Conservation (phyloP, 2,329 filamentous ascomycete genomes). For the Leptoxyphium fumago region DNA sequence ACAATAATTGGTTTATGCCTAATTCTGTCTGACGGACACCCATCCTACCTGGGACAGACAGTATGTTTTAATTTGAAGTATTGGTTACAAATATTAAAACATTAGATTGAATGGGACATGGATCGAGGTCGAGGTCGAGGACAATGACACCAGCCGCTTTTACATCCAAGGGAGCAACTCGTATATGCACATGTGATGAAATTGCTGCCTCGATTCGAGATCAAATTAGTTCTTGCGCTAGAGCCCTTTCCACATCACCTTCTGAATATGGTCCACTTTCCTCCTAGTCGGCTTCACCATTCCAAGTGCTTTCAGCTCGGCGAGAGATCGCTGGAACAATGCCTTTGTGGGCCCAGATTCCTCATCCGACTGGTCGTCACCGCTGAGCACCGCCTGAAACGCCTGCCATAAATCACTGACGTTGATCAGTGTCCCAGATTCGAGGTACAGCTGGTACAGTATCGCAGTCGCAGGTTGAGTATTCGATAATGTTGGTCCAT, state of each 20-base stretch:
- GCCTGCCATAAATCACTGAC: conserved; percentile 67
- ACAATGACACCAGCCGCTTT: too few relatives aligned
- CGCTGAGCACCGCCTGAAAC: conserved; percentile 50
- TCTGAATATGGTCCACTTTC: conserved; percentile 83
- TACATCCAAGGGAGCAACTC: too few relatives aligned
- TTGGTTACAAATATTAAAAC: too few relatives aligned
- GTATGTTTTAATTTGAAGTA: too few relatives aligned
- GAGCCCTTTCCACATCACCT: conserved; percentile 67
- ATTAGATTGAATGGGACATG: too few relatives aligned
- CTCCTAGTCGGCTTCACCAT: conserved; percentile 81
- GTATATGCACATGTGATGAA: too few relatives aligned
- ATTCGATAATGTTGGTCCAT: conserved; percentile 35
- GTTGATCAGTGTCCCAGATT: conserved; percentile 64
- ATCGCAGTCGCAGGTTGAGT: conserved; percentile 58
- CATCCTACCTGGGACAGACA: too few relatives aligned
- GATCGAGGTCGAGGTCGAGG: too few relatives aligned
- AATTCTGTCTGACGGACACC: too few relatives aligned
- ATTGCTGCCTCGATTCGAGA: too few relatives aligned
- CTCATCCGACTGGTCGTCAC: conserved; percentile 25
- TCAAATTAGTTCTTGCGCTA: conserved; percentile 15
- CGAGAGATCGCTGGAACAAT: conserved; percentile 70
- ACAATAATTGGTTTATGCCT: too few relatives aligned
- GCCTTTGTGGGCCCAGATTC: conserved; percentile 34
- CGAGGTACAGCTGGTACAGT: conserved; percentile 64
- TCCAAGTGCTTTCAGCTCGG: conserved; percentile 73